Evolutionary conservation across 2,329 filamentous ascomycete species (phyloP).

Genomic region (Trichoderma endophyticum): DNA sequence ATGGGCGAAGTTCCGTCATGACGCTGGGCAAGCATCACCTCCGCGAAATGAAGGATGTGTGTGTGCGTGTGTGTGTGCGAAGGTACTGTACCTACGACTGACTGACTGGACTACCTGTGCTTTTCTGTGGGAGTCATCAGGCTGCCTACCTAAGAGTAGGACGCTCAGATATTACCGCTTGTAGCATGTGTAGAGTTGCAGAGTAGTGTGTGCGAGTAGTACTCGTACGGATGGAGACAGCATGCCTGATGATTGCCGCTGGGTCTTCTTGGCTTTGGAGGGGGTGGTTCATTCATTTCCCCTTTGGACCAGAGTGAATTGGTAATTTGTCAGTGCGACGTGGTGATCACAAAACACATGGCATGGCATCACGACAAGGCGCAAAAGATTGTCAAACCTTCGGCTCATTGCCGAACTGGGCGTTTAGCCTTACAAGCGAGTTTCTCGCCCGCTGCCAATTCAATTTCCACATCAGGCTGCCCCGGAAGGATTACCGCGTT

Average conservation of each 20-base stretch:
- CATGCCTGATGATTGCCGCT: not conserved
- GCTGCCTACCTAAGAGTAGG: not conserved
- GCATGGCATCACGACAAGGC: not conserved
- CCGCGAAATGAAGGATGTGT: not conserved
- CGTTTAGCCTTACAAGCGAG: not conserved
- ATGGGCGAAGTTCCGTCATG: not conserved
- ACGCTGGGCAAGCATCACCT: not conserved
- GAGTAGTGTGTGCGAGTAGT: not conserved
- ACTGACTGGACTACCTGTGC: not conserved
- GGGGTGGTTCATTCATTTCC: not conserved
- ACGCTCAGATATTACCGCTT: not conserved
- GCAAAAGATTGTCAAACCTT: not conserved
- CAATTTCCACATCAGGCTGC: not conserved
- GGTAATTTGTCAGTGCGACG: not conserved
- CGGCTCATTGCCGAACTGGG: constrained; percentile 13
- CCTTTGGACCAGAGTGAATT: not conserved
- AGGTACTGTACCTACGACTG: not conserved
- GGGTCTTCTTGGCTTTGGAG: not conserved
- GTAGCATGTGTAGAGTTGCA: not conserved
- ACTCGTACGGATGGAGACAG: not conserved
- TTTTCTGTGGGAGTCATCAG: not conserved
- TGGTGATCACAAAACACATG: not conserved
- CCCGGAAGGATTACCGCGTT: not conserved
- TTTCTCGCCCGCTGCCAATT: not conserved
- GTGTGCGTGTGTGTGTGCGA: not conserved